Evolutionary conservation across 2,329 filamentous ascomycete species (phyloP), one percentile per base, ranked within the genome.

Genomic region (Xylariales sp.): DNA sequence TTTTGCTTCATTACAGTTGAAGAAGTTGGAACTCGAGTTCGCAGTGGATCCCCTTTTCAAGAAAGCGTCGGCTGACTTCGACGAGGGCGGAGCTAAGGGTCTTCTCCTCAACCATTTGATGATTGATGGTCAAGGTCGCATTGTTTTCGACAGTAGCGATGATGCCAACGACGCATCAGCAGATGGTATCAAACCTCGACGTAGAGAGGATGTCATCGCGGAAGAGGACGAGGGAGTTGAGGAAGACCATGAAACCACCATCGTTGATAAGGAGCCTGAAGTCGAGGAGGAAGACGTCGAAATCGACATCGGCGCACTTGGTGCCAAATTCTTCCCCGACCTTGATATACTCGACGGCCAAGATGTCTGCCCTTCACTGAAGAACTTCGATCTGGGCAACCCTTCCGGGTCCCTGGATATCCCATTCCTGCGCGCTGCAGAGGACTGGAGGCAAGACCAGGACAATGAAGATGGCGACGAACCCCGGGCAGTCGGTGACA

Each of bases 11-110:
- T 62, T 98, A 41, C 88, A 95, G 60, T 73, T 97, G 53, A 98
- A 98, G 66, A 98, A 97, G 64, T 90, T 98, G 56, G 93, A 98
- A 54, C 76, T 97, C 32, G 93, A 98, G 57, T 96, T 98, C 51
- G 83, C 90, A 0, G 91, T 98, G 4, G 93, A 98, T 58, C 93
- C 93, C 3, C 68, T 98, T n/a, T 98, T 98, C 76, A 98, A 98
- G 60, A 98, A 98, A 59, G 91, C 91, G 1, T 95, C 91, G 5
- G 93, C 93, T 31, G 93, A 98, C 67, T 98, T 98, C 51, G 93
- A 98, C 59, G 93, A 98, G 67, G 93, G 93, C 15, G 93, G 93
- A 43, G 93, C 93, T 43, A 98, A 97, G 64, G 93, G 93, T 15
- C 73, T 98, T 31, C 73, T 98, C 15, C 75, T 98, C 22, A 98